Evolutionary conservation across 2,329 filamentous ascomycete genomes (phyloP), one percentile per base, ranked within the genome.

Genomic region (Ophiobolus disseminans): DNA sequence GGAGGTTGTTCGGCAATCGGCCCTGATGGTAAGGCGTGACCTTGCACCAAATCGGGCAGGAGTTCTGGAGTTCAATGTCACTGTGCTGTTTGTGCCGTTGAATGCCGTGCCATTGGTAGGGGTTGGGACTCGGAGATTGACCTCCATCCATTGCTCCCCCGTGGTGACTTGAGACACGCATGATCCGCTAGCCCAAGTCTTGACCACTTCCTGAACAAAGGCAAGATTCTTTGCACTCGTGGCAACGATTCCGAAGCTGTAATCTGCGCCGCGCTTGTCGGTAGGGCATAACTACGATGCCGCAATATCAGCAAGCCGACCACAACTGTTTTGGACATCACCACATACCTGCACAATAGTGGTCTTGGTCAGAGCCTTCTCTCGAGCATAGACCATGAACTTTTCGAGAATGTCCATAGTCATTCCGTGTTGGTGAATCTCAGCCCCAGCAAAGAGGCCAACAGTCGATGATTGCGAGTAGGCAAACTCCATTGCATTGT

Each of bases 381-480:
- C 30, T 31, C 38, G 45, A 16, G 17, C 39, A 17, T 48, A 36
- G 11, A 36, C 30, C 14, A 48, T 19, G 26, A 48, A 31, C 45
- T 48, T 30, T 5, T 36, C 25, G 11, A 48, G 25, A 14, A 48
- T 22, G 9, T 42, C 20, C n/a, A 22, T 20, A 22, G 45, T 42
- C 6, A 48, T 3, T 20, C 45, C 45, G 14, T 48, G 45, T 32
- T 48, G 38, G 20, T 48, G 38, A 6, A 48, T 9, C 23, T 48
- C 45, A 4, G 32, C 38, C 16, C 45, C 45, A 20, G 39, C 45
- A 30, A 13, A 48, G 20, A 48, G 21, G 31, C 45, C 39, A 13
- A 43, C 43, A 5, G 34, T 34, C 30, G 39, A 16, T 16, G 37
- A 40, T 16, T 40, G 37, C 16, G 20, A 40, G 17, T 26, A 28